Conservation (phyloP, 2,329 filamentous ascomycete genomes). For the Diaporthe vexans region DNA sequence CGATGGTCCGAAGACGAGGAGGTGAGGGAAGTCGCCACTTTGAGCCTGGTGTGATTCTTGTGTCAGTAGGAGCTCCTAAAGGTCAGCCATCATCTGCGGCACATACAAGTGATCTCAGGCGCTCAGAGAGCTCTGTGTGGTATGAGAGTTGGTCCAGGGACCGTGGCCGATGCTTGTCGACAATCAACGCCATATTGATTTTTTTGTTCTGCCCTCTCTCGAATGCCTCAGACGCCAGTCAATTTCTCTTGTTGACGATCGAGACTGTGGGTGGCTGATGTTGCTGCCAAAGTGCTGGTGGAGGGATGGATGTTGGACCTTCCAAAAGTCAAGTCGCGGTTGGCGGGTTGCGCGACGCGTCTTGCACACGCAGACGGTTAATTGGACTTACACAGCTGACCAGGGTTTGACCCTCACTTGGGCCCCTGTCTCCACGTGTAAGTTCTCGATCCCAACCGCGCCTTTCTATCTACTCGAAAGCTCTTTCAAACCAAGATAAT, state of each 20-base stretch:
- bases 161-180: conserved; percentile 80
- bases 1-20: conserved; percentile 96
- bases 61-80: conserved; percentile 26
- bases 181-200: conserved; percentile 74
- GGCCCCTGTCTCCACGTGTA: not conserved
- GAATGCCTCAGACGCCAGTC: conserved; percentile 16
- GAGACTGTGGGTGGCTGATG: not conserved
- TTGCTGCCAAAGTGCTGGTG: not conserved
- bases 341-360: conserved; percentile 21
- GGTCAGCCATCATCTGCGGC: not conserved
- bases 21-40: conserved; percentile 97
- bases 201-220: conserved; percentile 31
- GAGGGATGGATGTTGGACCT: conserved; percentile 43
- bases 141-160: conserved; percentile 86
- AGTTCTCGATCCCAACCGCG: not conserved
- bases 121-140: conserved; percentile 88
- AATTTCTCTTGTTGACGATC: not conserved
- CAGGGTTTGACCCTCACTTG: not conserved
- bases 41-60: conserved; percentile 75
- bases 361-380: conserved; percentile 11
- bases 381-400: not conserved
- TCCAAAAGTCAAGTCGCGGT: conserved; percentile 23
- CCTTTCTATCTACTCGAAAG: not conserved
- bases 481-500: not conserved
- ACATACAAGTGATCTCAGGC: conserved; percentile 86